phyloP scores from a whole-genome alignment of 345 rosid genomes.

The Hypericum perforatum region DNA sequence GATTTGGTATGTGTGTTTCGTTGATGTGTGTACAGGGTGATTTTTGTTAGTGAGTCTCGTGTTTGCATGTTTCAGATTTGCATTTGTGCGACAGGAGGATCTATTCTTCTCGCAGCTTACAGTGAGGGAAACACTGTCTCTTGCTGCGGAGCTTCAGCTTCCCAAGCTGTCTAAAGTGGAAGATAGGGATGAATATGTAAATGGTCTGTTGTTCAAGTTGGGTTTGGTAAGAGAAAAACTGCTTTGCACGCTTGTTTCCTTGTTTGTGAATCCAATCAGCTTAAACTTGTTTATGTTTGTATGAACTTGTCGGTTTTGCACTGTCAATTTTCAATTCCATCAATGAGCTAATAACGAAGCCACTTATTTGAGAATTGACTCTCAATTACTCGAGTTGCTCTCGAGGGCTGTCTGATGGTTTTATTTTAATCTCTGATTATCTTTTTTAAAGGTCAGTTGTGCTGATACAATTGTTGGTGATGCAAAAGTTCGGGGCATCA shows the following conservation, averaged over 20 bases:
- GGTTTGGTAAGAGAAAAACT: slow-evolving; percentile 57
- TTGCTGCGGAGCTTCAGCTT: slow-evolving; percentile 93
- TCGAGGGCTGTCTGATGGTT: background rate
- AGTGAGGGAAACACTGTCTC: slow-evolving; percentile 81
- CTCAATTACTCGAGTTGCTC: no score
- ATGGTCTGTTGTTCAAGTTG: slow-evolving; percentile 57
- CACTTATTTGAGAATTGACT: no score
- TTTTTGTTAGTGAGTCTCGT: background rate
- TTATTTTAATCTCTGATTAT: slow-evolving; percentile 13
- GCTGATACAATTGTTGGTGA: slow-evolving; percentile 88
- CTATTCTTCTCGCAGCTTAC: slow-evolving; percentile 94
- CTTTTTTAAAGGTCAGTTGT: slow-evolving; percentile 62
- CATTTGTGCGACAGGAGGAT: slow-evolving; percentile 91
- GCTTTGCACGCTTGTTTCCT: background rate
- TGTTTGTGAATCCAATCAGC: background rate
- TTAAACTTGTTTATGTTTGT: background rate
- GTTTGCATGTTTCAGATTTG: slow-evolving; percentile 48
- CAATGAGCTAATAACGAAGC: no score
- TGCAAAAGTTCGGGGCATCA: slow-evolving; percentile 93
- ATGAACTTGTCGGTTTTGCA: no score
- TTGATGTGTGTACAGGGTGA: background rate
- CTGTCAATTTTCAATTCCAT: no score
- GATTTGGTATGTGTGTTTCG: no score
- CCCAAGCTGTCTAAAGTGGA: slow-evolving; percentile 49
- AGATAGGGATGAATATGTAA: slow-evolving; percentile 79